Evolutionary conservation across 352 stramenopile species (phyloP), one percentile per base, ranked within the genome.

Genomic region (Globisporangium irregulare): DNA sequence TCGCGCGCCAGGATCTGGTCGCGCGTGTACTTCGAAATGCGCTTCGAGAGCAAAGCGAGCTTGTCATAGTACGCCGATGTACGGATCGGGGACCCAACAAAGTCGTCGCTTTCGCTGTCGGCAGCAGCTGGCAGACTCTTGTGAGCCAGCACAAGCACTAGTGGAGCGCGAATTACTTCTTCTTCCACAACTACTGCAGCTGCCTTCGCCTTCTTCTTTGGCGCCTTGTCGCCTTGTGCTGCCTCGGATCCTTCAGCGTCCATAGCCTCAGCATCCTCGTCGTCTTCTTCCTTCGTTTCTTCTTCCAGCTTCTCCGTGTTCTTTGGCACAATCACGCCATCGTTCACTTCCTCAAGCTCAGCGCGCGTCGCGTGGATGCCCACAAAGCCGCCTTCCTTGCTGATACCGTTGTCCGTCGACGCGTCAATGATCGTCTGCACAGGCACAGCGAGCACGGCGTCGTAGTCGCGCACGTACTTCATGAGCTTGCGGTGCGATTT

Each of bases 401-500:
- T 86, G 55, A 95, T 94, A 4, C 84, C 82, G 59, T 76, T 88
- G 65, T 97, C 89, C 1, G 87, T 90, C n/a, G 87, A 96, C 24
- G 81, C 79, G 59, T 97, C 91, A 32, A 98, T 94, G 27, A 97
- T 79, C 5, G 86, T 90, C 66, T 97, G 84, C 80, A 97, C 92
- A 6, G 78, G 83, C 36, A 92, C 80, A 15, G 68, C 83, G 2
- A 97, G 73, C 32, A 98, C 84, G 10, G 89, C 79, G 62, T 97
- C 85, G 65, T 98, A 97, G 71, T 99, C 82, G 18, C 90, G 84
- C 10, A 99, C 80, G 62, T 99, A 95, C 78, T 98, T 99, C 88
- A 98, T 98, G n/a, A 99, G 75, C 75, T 98, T 99, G 41, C 95
- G 87, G 73, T 99, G 97, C 43, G 98, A 99, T 70, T 98, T 99